phyloP scores from a whole-genome alignment of 805 yeast genomes.

The Brettanomyces naardenensis region DNA sequence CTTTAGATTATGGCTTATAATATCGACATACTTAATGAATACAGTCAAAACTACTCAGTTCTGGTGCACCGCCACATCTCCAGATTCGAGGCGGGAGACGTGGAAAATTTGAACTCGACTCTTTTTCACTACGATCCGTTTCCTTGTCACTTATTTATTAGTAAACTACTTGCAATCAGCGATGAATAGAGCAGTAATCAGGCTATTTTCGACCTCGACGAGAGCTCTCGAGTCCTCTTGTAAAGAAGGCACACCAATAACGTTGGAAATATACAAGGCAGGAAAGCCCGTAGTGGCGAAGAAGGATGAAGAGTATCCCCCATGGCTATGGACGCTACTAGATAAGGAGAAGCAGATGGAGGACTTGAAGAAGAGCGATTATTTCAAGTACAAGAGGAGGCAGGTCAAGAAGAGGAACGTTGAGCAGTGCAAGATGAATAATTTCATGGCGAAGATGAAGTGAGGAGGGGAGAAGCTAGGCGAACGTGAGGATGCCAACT shows the following conservation, averaged over 20 bases:
- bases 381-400: constrained; percentile 61
- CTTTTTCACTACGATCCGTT: too few species aligned
- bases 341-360: constrained; percentile 57
- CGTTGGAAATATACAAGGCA: constrained; percentile 63
- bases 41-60: too few species aligned
- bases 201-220: constrained; percentile 15
- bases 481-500: neutral
- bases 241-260: constrained; percentile 64
- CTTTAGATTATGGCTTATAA: too few species aligned
- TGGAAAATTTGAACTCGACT: too few species aligned
- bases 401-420: constrained; percentile 63
- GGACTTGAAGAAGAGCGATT: constrained; percentile 44
- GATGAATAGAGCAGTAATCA: too few species aligned
- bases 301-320: constrained; percentile 85
- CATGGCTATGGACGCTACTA: constrained; percentile 85
- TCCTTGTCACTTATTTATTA: too few species aligned
- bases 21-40: too few species aligned
- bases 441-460: constrained; percentile 63
- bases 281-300: constrained; percentile 87
- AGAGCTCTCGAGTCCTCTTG: constrained; percentile 38
- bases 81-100: too few species aligned
- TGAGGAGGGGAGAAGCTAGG: too few species aligned
- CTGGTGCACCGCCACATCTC: too few species aligned
- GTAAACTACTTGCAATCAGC: too few species aligned
- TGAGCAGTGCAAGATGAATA: constrained; percentile 63